Evolutionary conservation across 257 asterid genomes (phyloP).

Genomic region (Plantago ovata): DNA sequence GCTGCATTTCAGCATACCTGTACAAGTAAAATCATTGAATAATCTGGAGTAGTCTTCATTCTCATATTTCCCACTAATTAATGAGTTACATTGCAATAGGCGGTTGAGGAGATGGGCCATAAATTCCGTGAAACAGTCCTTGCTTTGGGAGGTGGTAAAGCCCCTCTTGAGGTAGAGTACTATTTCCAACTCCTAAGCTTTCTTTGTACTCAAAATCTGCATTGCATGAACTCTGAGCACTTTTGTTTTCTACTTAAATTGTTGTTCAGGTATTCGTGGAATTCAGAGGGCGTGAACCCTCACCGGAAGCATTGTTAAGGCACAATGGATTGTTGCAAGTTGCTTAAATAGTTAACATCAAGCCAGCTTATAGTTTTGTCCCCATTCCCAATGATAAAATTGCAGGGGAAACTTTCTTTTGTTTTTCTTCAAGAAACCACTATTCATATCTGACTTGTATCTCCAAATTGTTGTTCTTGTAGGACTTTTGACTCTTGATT

Average conservation of each 20-base stretch:
- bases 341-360: constrained; percentile 20
- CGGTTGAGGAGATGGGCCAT: constrained; percentile 79
- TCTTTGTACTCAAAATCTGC: too few species aligned
- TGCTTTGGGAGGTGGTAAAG: constrained; percentile 98
- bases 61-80: constrained; percentile 8
- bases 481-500: too few species aligned
- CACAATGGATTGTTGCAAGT: constrained; percentile 81
- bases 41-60: not conserved
- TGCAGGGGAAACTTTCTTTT: too few species aligned
- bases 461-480: too few species aligned
- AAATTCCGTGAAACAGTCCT: constrained; percentile 94
- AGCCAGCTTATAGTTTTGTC: too few species aligned
- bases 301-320: constrained; percentile 90
- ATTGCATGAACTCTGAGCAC: not conserved
- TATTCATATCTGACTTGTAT: too few species aligned
- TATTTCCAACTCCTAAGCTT: not conserved
- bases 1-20: too few species aligned
- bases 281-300: constrained; percentile 97
- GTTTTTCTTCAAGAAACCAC: too few species aligned
- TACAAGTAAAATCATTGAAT: too few species aligned
- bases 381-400: too few species aligned
- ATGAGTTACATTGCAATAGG: constrained; percentile 41
- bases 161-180: constrained; percentile 80
- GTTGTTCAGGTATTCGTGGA: constrained; percentile 69
- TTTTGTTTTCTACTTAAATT: constrained; percentile 14